Conservation (phyloP, 768 basidiomycete genomes). For the Tricholoma matsutake region DNA sequence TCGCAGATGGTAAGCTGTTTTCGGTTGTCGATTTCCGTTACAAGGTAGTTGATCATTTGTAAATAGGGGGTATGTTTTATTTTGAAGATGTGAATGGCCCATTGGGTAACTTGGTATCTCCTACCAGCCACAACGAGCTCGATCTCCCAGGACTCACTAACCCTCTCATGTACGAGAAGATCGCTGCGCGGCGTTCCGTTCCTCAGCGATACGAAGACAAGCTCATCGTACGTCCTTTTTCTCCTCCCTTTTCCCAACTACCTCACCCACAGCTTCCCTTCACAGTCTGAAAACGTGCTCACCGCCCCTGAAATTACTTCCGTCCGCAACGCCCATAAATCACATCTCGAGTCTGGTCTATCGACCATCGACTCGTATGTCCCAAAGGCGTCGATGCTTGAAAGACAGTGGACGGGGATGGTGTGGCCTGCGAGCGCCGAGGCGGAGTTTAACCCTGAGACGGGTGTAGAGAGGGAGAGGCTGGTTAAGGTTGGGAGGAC, state of each 20-base stretch:
- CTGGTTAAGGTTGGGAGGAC: slow-evolving; percentile 60
- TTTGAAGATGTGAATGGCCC: neutral
- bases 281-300: slow-evolving; percentile 50
- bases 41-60: neutral
- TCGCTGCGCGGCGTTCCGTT: slow-evolving; percentile 71
- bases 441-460: slow-evolving; percentile 56
- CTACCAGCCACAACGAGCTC: slow-evolving; percentile 77
- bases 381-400: slow-evolving; percentile 53
- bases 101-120: neutral
- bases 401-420: slow-evolving; percentile 66
- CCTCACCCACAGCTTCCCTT: neutral
- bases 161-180: slow-evolving; percentile 89
- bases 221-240: slow-evolving; percentile 51
- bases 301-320: slow-evolving; percentile 43
- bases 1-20: slow-evolving; percentile 60
- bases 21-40: neutral
- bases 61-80: slow-evolving; percentile 36
- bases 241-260: neutral
- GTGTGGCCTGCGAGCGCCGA: slow-evolving; percentile 59
- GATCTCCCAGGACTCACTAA: slow-evolving; percentile 86
- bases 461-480: slow-evolving; percentile 56
- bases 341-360: slow-evolving; percentile 62
- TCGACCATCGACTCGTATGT: slow-evolving; percentile 42
- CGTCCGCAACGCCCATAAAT: slow-evolving; percentile 57
- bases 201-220: slow-evolving; percentile 81